These are phyloP conservation scores for Pholiota adiposa DNA, from an alignment of 1,284 basidiomycete genomes.

Conservation along the genomic window DNA sequence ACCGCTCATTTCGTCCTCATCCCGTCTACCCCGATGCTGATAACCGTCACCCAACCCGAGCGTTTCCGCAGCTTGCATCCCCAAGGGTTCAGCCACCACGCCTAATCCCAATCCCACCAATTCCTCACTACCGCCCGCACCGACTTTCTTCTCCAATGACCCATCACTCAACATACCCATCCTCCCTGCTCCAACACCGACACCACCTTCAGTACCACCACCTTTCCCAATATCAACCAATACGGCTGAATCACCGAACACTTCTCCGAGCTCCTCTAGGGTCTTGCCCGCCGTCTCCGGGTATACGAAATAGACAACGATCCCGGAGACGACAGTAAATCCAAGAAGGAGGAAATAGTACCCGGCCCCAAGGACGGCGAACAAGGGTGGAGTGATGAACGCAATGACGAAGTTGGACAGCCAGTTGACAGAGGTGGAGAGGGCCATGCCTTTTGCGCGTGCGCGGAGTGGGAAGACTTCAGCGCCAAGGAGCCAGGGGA, in stretches of 20 bases:
- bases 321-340: slow-evolving; percentile 46
- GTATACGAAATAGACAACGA: slow-evolving; percentile 51
- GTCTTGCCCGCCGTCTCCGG: slow-evolving; percentile 42
- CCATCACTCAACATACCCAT: not conserved
- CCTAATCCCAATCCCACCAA: not conserved
- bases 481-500: slow-evolving; percentile 61
- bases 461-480: slow-evolving; percentile 73
- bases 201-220: not conserved
- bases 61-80: not conserved
- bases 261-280: slow-evolving; percentile 53
- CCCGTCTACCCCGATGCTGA: not conserved
- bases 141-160: slow-evolving; percentile 3
- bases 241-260: slow-evolving; percentile 45
- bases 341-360: slow-evolving; percentile 56
- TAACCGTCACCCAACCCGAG: not conserved
- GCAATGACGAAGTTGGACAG: slow-evolving; percentile 59
- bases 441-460: slow-evolving; percentile 68
- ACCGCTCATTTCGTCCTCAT: not conserved
- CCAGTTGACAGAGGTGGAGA: slow-evolving; percentile 66
- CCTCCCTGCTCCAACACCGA: not conserved
- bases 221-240: slow-evolving; percentile 12
- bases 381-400: slow-evolving; percentile 56
- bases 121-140: not conserved
- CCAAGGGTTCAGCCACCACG: not conserved
- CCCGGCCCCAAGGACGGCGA: slow-evolving; percentile 44